These are phyloP conservation scores for Microsporum canis DNA, from an alignment of 2,329 filamentous ascomycete species.

Conservation along the genomic window DNA sequence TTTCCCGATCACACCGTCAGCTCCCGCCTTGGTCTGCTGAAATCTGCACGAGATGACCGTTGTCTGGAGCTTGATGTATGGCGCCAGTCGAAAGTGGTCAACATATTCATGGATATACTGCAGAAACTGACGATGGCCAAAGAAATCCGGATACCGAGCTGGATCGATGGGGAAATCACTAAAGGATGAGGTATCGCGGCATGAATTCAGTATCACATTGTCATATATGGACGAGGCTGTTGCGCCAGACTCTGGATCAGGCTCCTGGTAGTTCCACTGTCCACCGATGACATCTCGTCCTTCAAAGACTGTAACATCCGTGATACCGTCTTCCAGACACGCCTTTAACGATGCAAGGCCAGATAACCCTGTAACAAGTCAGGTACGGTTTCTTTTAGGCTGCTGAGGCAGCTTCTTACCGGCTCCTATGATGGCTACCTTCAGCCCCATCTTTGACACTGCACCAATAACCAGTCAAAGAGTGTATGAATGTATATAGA, in stretches of 20 bases:
- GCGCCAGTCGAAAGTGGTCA: conserved; percentile 25
- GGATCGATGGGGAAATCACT: conserved; percentile 34
- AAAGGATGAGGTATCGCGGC: conserved; percentile 29
- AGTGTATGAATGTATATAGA: background rate
- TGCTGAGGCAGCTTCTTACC: conserved; percentile 9
- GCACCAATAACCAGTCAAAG: background rate
- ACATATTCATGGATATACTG: conserved; percentile 31
- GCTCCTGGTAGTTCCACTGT: conserved; percentile 30
- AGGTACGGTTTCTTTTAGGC: background rate
- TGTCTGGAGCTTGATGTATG: conserved; percentile 26
- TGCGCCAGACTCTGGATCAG: conserved; percentile 18
- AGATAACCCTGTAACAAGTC: conserved; percentile 20
- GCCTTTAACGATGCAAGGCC: conserved; percentile 31
- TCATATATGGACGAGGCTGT: conserved; percentile 28
- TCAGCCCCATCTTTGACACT: conserved; percentile 6
- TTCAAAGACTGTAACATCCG: conserved; percentile 27
- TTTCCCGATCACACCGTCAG: conserved; percentile 15
- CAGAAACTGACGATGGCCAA: conserved; percentile 26
- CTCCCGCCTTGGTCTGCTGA: conserved; percentile 8
- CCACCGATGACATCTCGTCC: conserved; percentile 27
- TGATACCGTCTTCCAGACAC: conserved; percentile 28
- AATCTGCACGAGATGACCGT: conserved; percentile 24
- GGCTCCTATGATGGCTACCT: conserved; percentile 17
- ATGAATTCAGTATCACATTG: conserved; percentile 29
- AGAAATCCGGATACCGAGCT: conserved; percentile 28